Evolutionary conservation across 2,329 filamentous ascomycete species (phyloP), one percentile per base, ranked within the genome.

Genomic region (Pseudonectria buxi): DNA sequence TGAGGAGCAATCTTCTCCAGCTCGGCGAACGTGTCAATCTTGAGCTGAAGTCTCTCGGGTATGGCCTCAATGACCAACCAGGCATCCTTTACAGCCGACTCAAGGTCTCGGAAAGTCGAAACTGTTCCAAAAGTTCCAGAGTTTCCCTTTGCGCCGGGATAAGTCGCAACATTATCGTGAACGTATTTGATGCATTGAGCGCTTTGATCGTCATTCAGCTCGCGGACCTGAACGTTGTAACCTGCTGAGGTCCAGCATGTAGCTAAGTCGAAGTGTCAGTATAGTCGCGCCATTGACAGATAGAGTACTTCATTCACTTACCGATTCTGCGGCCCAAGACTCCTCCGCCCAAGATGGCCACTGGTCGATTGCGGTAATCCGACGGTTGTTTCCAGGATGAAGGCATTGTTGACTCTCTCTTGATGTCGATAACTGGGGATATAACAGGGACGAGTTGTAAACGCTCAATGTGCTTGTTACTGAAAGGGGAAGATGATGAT

Each of bases 31-130:
- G 63, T 68, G 10, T 58, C 56, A 11, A 67, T 64, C 53, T 76
- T 76, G 24, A 72, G 45, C 6, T 59, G 46, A 9, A 72, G 55
- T 35, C 61, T 66, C 47, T 74, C 73, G 0, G 70, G 72, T 0
- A 76, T 63, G 11, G 64, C 69, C 50, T 74, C 72, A 39, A 74
- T 63, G n/a, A 74, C 65, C 6, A 74, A 57, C 72, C 68, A 77
- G 3, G 70, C 64, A 24, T 67, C 53, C 2, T 50, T 33, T 5
- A 75, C 63, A 0, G 70, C 65, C 0, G 46, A 33, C 7, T 55
- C 38, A 2, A 74, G 45, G 18, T 63, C 56, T 6, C 60, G 54
- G n/a, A 62, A 56, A 3, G 56, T 57, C 9, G 49, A 35, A 0
- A 55, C 47, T 1, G 39, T 50, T 1, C 63, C 65, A 7, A 33